Evolutionary conservation across 225 moss, liverwort and hornwort genomes (phyloP).

Genomic region (Bryum argenteum): DNA sequence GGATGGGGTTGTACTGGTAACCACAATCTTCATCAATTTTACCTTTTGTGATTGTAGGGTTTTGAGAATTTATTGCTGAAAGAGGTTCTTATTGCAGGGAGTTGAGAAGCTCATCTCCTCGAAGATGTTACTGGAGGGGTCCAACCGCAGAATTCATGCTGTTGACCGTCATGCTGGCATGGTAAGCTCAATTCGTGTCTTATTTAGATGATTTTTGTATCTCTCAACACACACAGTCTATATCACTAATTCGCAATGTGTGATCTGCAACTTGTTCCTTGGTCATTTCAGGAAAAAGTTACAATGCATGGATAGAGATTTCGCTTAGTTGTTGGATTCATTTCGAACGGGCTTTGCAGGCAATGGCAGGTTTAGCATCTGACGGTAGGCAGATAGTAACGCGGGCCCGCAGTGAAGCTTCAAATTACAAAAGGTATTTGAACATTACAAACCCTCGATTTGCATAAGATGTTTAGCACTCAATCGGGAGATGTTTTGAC

Average conservation of each 20-base stretch:
- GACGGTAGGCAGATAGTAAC: conserved; percentile 87
- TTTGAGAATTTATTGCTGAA: not conserved
- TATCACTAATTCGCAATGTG: not conserved
- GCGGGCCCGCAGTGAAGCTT: conserved; percentile 68
- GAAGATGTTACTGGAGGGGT: conserved; percentile 93
- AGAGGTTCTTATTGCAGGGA: conserved; percentile 48
- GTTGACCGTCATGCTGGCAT: conserved; percentile 94
- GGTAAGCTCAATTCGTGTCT: conserved; percentile 48
- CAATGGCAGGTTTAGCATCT: conserved; percentile 84
- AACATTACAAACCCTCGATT: conserved; percentile 5
- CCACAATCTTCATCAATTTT: not conserved
- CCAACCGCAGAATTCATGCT: conserved; percentile 92
- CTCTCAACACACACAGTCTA: not conserved
- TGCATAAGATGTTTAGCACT: not conserved
- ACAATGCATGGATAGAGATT: not conserved
- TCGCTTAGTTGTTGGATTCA: not conserved
- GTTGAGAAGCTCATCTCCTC: conserved; percentile 92
- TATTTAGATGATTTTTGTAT: not conserved
- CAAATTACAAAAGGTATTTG: conserved; percentile 57
- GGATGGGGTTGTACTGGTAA: conserved; percentile 93
- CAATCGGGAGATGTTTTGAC: not conserved
- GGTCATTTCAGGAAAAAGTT: not conserved
- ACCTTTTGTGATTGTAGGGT: not conserved
- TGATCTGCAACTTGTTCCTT: not conserved
- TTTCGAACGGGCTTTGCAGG: conserved; percentile 43